phyloP scores from a whole-genome alignment of 208 protist genomes.

The Leishmania lainsoni region DNA sequence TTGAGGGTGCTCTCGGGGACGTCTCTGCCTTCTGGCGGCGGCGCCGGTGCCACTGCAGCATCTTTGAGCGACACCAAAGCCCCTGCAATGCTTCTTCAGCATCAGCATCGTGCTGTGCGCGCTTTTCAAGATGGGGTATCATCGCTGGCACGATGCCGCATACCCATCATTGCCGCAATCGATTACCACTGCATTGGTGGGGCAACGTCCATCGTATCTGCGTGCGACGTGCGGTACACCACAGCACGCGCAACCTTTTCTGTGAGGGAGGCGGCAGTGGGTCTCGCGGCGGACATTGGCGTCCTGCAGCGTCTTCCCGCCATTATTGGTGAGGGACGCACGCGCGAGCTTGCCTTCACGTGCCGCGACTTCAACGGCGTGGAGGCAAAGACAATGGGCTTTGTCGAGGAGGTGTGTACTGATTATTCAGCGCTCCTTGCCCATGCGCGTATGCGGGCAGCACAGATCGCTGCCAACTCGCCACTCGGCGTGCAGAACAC shows the following conservation, averaged over 20 bases:
- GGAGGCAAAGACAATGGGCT: constrained; percentile 42
- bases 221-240: constrained; percentile 67
- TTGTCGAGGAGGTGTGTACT: constrained; percentile 68
- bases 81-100: constrained; percentile 64
- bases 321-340: constrained; percentile 74
- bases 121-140: constrained; percentile 61
- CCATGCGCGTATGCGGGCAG: constrained; percentile 38
- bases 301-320: constrained; percentile 62
- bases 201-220: constrained; percentile 67
- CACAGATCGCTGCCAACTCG: constrained; percentile 58
- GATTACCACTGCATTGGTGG: constrained; percentile 76
- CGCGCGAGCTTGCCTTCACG: constrained; percentile 71
- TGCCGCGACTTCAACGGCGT: constrained; percentile 45
- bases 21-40: constrained; percentile 12
- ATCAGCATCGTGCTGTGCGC: constrained; percentile 48
- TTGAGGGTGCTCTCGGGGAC: constrained; percentile 31
- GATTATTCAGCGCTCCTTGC: constrained; percentile 52
- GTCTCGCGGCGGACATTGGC: constrained; percentile 75
- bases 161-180: constrained; percentile 66
- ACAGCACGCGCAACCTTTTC: constrained; percentile 59
- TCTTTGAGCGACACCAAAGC: not conserved
- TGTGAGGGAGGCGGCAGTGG: constrained; percentile 69
- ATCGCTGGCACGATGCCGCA: constrained; percentile 55
- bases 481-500: constrained; percentile 76
- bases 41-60: not conserved